Base-by-base conservation (phyloP, 176 grass and related monocot genomes). In the Pharus latifolius region DNA sequence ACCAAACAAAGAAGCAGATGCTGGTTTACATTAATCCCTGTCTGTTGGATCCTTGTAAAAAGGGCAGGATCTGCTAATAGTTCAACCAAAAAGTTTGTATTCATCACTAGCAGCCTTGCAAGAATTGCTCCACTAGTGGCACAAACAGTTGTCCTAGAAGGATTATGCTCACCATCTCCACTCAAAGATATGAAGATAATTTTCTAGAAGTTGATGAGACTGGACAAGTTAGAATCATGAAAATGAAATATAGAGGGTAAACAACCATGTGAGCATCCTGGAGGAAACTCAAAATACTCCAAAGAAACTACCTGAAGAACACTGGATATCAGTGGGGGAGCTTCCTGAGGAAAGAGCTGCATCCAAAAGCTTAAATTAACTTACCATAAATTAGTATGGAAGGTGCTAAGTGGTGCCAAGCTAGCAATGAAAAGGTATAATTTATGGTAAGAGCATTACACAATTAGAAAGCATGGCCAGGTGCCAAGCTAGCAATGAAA, bases 61-160 rank as follows among this genome's bases (percentile, higher is more conserved):
- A 88, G 74, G 70, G 80, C 62, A 16, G 73, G 46, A 43, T 83
- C 85, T 32, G 85, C 83, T 79, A 68, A 51, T 54, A 83, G 74
- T 43, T 88, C 74, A 8, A 79, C 85, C 27, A 88, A 65, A 78
- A 79, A 88, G 43, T 79, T 83, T 12, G 74, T 88, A 78, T 88
- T 88, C 79, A 79, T 69, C 31, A 83, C 62, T 40, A 88, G 69
- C 34, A 88, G 44, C 60, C 69, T 88, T 69, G 85, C 85, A 72
- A 88, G 68, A 68, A 88, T 88, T 7, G 85, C 74, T 34, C 65
- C 67, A 67, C 72, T 55, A 54, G 78, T 74, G 69, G 58, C 74
- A 69, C 79, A 42, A 15, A 83, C 74, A 62, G 81, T 58, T 31
- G 85, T 88, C 46, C 69, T 69, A 16, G 70, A 78, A 63, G 85